Conservation (phyloP, 257 asterid species). For the Forsythia suspensa region DNA sequence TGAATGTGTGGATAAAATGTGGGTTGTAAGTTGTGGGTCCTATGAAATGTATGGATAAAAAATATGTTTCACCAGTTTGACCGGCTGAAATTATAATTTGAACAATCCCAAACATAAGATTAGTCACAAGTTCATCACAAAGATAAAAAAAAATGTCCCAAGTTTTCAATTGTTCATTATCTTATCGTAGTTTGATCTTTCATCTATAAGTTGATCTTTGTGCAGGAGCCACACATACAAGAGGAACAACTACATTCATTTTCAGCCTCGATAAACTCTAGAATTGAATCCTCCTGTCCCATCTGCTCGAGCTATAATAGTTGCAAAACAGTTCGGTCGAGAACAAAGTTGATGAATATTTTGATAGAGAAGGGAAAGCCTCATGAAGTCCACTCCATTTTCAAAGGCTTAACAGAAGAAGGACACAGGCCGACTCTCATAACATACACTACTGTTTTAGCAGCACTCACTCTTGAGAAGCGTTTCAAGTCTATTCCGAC, state of each 20-base stretch:
- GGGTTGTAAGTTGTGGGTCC: no score
- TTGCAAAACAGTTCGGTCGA: slow-evolving; percentile 77
- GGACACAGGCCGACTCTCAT: slow-evolving; percentile 93
- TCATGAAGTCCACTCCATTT: slow-evolving; percentile 66
- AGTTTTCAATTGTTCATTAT: no score
- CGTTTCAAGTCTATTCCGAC: slow-evolving; percentile 77
- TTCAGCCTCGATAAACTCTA: slow-evolving; percentile 36
- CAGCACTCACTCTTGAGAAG: slow-evolving; percentile 76
- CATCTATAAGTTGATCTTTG: neutral
- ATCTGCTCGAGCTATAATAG: slow-evolving; percentile 48
- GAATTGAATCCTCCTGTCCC: slow-evolving; percentile 44
- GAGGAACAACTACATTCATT: slow-evolving; percentile 31
- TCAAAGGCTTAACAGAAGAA: slow-evolving; percentile 64
- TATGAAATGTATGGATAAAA: no score
- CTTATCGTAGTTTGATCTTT: neutral
- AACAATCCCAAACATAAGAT: no score
- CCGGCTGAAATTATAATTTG: no score
- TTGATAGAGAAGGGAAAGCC: slow-evolving; percentile 67
- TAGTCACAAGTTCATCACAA: no score
- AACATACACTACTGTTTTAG: slow-evolving; percentile 81
- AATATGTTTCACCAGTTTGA: no score
- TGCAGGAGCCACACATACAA: slow-evolving; percentile 57
- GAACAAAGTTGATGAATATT: slow-evolving; percentile 81
- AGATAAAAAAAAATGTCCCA: no score
- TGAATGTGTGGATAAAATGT: no score